Conservation (phyloP, 106 monocot species). For the Narthecium ossifragum region DNA sequence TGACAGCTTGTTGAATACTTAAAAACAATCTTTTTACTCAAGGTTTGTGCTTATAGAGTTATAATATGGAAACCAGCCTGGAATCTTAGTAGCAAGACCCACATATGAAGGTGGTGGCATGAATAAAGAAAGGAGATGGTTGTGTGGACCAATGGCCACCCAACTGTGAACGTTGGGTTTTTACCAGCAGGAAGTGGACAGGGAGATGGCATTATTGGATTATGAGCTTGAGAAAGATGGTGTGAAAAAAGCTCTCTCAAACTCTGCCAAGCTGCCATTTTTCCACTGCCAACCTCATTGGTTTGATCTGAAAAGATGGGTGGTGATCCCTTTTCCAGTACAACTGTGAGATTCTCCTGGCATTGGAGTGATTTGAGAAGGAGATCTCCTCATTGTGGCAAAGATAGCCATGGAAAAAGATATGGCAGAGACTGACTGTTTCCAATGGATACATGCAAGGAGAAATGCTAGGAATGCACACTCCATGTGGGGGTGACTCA, state of each 20-base stretch:
- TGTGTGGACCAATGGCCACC: background rate
- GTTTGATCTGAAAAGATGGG: background rate
- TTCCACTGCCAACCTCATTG: constrained; percentile 3
- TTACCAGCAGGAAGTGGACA: constrained; percentile 22
- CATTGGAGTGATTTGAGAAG: no score
- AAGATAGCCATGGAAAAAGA: no score
- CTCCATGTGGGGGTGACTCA: no score
- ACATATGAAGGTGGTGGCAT: background rate
- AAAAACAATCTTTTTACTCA: background rate
- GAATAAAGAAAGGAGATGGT: background rate
- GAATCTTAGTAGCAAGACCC: constrained; percentile 8
- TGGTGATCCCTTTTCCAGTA: background rate
- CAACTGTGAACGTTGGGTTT: constrained; percentile 1
- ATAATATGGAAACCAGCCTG: constrained; percentile 3
- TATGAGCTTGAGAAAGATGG: background rate
- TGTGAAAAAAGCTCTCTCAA: constrained; percentile 4
- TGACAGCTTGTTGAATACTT: constrained; percentile 2
- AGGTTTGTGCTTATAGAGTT: background rate
- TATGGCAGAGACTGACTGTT: no score
- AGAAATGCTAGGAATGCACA: no score
- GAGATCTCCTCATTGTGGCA: no score
- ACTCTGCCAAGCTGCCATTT: constrained; percentile 4
- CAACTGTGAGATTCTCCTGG: constrained; percentile 3
- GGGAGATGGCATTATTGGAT: background rate
- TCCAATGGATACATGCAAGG: no score